Percentiles rank a stretch among this genome's conserved stretches.
Evolutionary conservation across 2,329 filamentous ascomycete species (phyloP).

Genomic region (Tothia fuscella): DNA sequence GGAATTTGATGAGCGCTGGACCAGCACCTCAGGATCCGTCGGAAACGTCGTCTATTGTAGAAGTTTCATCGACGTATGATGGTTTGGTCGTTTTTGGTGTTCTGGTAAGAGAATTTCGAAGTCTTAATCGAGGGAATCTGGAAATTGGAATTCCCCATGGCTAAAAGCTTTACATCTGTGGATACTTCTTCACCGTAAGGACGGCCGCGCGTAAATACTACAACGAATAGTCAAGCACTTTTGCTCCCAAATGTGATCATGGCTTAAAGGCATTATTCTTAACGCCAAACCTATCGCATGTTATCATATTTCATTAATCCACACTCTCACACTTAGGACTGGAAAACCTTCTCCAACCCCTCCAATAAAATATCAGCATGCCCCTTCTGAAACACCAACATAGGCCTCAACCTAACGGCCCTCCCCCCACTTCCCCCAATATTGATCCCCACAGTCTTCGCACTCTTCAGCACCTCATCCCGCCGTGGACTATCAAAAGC

Average conservation of each 20-base stretch:
- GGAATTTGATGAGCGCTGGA: no score
- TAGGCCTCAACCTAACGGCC: slow-evolving; percentile 72
- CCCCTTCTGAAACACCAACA: slow-evolving; percentile 85
- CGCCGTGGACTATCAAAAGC: slow-evolving; percentile 76
- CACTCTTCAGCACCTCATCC: slow-evolving; percentile 66
- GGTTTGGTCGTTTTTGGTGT: no score
- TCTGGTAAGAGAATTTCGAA: no score
- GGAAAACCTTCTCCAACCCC: slow-evolving; percentile 62
- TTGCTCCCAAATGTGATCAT: no score
- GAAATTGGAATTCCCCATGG: background rate
- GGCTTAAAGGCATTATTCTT: background rate
- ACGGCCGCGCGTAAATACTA: background rate
- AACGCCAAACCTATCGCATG: background rate
- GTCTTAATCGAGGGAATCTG: no score
- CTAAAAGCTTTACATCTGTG: background rate
- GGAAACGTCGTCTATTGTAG: no score
- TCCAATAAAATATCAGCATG: slow-evolving; percentile 81
- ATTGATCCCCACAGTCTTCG: slow-evolving; percentile 73
- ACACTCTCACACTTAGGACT: slow-evolving; percentile 14
- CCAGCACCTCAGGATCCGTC: no score
- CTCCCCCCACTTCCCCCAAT: slow-evolving; percentile 68
- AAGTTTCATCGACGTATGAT: no score
- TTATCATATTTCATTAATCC: background rate
- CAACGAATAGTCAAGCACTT: background rate
- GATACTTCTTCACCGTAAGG: background rate